phyloP scores from a whole-genome alignment of 2,329 filamentous ascomycete species.

The Claviceps pusilla region DNA sequence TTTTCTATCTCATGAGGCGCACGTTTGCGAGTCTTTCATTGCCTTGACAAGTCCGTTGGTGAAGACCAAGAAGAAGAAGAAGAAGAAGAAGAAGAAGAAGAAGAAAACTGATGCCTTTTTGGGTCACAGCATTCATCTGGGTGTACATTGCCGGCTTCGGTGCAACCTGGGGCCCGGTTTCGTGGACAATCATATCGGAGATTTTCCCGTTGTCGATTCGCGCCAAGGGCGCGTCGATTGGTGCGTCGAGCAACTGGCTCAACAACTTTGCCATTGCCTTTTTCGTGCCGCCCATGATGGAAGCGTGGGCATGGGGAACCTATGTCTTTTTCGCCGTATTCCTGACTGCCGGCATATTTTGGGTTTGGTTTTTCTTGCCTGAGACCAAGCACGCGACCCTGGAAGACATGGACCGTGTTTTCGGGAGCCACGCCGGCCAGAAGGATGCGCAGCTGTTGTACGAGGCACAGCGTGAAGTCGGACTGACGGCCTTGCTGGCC shows the following conservation, averaged over 20 bases:
- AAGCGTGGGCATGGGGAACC: slow-evolving; percentile 29
- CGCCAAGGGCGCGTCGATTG: slow-evolving; percentile 7
- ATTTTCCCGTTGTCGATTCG: slow-evolving; percentile 28
- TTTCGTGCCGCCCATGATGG: slow-evolving; percentile 26
- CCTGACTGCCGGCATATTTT: slow-evolving; percentile 30
- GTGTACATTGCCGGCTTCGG: slow-evolving; percentile 36
- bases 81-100: too few species aligned
- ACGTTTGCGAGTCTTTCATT: too few species aligned
- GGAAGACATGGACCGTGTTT: slow-evolving; percentile 39
- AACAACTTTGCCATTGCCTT: slow-evolving; percentile 33
- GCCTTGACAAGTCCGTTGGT: too few species aligned
- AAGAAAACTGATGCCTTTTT: not conserved
- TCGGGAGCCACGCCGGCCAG: slow-evolving; percentile 23
- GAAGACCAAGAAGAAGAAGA: too few species aligned
- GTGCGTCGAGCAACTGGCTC: slow-evolving; percentile 21
- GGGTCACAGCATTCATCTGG: slow-evolving; percentile 16
- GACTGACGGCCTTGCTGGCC: slow-evolving; percentile 7
- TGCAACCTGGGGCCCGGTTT: slow-evolving; percentile 30
- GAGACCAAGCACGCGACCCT: slow-evolving; percentile 40
- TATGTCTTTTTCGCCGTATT: slow-evolving; percentile 42
- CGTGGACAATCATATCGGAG: slow-evolving; percentile 33
- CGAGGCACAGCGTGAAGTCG: slow-evolving; percentile 12
- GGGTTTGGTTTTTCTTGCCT: slow-evolving; percentile 35
- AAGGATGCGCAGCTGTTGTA: slow-evolving; percentile 11
- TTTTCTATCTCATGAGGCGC: not conserved